phyloP scores from a whole-genome alignment of 1,284 basidiomycete species.

The Puccinia hordei region DNA sequence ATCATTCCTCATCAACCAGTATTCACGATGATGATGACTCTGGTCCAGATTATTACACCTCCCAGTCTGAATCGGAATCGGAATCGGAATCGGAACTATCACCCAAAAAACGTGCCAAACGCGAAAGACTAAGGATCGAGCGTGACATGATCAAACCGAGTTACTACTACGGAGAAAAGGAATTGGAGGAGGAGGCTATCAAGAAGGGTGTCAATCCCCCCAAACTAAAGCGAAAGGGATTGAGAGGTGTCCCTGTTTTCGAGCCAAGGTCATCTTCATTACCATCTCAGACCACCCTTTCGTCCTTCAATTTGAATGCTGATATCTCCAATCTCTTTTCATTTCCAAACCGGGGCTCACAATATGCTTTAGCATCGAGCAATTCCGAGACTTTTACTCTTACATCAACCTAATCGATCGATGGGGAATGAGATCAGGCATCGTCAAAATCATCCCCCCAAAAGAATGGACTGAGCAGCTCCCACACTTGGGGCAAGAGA shows the following conservation, averaged over 20 bases:
- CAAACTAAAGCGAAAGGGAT: slow-evolving; percentile 33
- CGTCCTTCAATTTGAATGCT: neutral
- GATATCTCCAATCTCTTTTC: neutral
- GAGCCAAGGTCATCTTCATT: slow-evolving; percentile 36
- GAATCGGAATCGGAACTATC: slow-evolving; percentile 27
- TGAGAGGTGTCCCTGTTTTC: slow-evolving; percentile 48
- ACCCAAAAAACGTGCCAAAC: slow-evolving; percentile 32
- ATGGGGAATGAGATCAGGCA: slow-evolving; percentile 84
- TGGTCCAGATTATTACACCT: slow-evolving; percentile 49
- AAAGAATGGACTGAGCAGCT: slow-evolving; percentile 81
- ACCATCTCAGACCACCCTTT: neutral
- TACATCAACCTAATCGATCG: slow-evolving; percentile 81
- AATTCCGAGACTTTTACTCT: slow-evolving; percentile 72
- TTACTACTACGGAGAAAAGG: slow-evolving; percentile 49
- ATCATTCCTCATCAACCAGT: neutral
- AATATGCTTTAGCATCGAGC: slow-evolving; percentile 32
- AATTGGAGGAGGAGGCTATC: slow-evolving; percentile 36
- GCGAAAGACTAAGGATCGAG: slow-evolving; percentile 26
- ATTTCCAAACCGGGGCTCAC: neutral
- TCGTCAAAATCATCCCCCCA: slow-evolving; percentile 90
- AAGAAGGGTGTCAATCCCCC: slow-evolving; percentile 34
- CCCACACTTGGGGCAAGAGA: slow-evolving; percentile 69
- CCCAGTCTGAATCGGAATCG: slow-evolving; percentile 28
- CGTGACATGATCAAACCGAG: slow-evolving; percentile 49
- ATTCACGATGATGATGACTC: slow-evolving; percentile 4